phyloP scores from a whole-genome alignment of 805 yeast species.

The Wickerhamomyces bisporus region DNA sequence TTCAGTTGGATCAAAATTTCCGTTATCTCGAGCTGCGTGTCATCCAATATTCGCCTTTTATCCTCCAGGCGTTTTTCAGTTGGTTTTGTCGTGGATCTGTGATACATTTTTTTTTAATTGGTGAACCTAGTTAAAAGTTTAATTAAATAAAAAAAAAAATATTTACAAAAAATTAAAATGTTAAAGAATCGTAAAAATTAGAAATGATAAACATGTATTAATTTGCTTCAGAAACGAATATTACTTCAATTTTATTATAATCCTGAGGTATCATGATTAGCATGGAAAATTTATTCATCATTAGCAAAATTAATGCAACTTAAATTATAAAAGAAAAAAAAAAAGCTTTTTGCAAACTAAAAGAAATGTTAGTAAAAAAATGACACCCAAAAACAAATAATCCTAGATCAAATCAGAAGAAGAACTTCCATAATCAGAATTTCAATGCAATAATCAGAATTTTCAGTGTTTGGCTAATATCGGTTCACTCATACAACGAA shows the following conservation, averaged over 20 bases:
- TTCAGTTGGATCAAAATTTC: slow-evolving; percentile 8
- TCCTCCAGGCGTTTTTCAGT: slow-evolving; percentile 7
- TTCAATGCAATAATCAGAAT: slow-evolving; percentile 19
- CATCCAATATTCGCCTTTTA: slow-evolving; percentile 5
- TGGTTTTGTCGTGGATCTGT: slow-evolving; percentile 2
- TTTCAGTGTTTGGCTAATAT: slow-evolving; percentile 28
- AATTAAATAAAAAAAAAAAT: not conserved
- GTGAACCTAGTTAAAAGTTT: not conserved
- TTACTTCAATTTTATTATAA: slow-evolving; percentile 14
- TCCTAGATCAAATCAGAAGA: no score
- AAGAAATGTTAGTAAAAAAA: no score
- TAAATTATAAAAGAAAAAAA: no score
- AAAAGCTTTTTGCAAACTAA: no score
- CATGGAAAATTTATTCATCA: slow-evolving; percentile 24
- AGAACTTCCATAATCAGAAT: no score
- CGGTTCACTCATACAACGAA: slow-evolving; percentile 28
- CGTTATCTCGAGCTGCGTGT: slow-evolving; percentile 4
- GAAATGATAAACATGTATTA: not conserved
- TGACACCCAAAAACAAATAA: no score
- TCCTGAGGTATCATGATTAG: slow-evolving; percentile 22
- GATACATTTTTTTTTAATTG: slow-evolving; percentile 5
- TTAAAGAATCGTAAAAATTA: no score
- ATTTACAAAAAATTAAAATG: not conserved
- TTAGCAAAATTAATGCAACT: slow-evolving; percentile 13
- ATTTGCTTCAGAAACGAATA: slow-evolving; percentile 16